A percentile compares a stretch with the other conserved stretches of the same genome.
These are phyloP conservation scores for Parastagonospora nodorum DNA, from an alignment of 2,329 filamentous ascomycete genomes.

Conservation along the genomic window DNA sequence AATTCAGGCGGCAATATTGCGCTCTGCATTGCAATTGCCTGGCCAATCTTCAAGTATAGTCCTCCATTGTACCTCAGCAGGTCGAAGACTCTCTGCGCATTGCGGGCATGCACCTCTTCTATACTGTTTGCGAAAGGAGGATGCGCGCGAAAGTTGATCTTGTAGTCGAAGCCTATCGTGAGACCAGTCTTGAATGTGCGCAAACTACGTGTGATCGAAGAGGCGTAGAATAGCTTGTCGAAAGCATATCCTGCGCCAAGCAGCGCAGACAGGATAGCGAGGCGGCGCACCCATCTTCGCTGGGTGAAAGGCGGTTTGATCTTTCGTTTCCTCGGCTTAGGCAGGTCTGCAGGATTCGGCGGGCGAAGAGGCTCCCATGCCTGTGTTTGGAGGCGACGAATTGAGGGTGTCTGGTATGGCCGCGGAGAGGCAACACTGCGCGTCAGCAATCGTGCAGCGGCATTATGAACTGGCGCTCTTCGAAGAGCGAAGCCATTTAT, in stretches of 20 bases:
- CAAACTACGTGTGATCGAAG: conserved; percentile 75
- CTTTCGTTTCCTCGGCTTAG: conserved; percentile 54
- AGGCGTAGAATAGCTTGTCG: conserved; percentile 78
- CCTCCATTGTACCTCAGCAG: conserved; percentile 87
- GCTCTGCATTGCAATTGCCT: conserved; percentile 98
- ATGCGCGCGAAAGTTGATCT: conserved; percentile 87
- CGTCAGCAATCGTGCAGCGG: conserved; percentile 26
- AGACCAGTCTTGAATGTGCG: conserved; percentile 82
- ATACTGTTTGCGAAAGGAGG: conserved; percentile 76
- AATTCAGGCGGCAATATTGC: conserved; percentile 93
- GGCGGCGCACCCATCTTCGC: conserved; percentile 76
- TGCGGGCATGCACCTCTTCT: conserved; percentile 78
- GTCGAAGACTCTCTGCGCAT: conserved; percentile 80
- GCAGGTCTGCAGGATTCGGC: conserved; percentile 78
- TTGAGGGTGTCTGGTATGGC: conserved; percentile 17
- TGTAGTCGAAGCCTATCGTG: conserved; percentile 88
- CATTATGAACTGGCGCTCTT: conserved; percentile 32
- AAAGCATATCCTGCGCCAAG: conserved; percentile 68
- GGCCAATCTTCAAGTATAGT: conserved; percentile 94
- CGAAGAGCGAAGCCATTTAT: conserved; percentile 44
- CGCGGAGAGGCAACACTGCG: conserved; percentile 12
- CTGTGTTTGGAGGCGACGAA: conserved; percentile 38
- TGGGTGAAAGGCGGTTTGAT: conserved; percentile 73
- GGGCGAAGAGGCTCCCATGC: conserved; percentile 59
- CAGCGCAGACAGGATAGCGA: conserved; percentile 65